Conservation (phyloP, 225 moss, liverwort and hornwort genomes). For the Takakia lepidozioides region DNA sequence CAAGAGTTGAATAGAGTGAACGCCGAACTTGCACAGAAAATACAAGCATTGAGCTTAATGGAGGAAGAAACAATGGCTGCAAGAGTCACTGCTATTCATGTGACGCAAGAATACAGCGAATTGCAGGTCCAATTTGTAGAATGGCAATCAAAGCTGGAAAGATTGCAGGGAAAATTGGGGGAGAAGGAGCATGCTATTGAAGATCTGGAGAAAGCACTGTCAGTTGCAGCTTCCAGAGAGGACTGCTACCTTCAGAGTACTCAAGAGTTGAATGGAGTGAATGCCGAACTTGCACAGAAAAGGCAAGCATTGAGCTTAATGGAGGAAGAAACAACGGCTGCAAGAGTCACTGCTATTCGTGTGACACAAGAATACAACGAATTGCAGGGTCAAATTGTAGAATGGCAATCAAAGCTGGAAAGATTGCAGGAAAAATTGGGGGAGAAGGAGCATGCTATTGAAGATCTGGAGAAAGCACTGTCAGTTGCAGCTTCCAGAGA, state of each 20-base stretch:
- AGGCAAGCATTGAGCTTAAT: background rate
- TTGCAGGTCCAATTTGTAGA: no score
- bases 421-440: background rate
- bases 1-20: no score
- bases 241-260: no score
- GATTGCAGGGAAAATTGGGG: no score
- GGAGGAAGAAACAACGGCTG: slow-evolving; percentile 3
- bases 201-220: no score
- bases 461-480: background rate
- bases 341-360: slow-evolving; percentile 6
- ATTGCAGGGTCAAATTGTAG: slow-evolving; percentile 7
- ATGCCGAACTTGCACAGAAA: no score
- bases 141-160: no score
- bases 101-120: no score
- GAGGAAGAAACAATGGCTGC: background rate
- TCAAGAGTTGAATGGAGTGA: no score
- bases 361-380: slow-evolving; percentile 5
- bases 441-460: slow-evolving; percentile 7
- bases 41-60: background rate
- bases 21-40: background rate
- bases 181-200: no score
- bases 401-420: background rate
- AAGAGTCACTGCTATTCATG: background rate
- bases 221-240: no score
- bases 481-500: slow-evolving; percentile 2